A percentile compares a stretch with the other conserved stretches of the same genome.
These are phyloP conservation scores for Globisporangium recalcitrans DNA, from an alignment of 352 stramenopile genomes.

Conservation along the genomic window DNA sequence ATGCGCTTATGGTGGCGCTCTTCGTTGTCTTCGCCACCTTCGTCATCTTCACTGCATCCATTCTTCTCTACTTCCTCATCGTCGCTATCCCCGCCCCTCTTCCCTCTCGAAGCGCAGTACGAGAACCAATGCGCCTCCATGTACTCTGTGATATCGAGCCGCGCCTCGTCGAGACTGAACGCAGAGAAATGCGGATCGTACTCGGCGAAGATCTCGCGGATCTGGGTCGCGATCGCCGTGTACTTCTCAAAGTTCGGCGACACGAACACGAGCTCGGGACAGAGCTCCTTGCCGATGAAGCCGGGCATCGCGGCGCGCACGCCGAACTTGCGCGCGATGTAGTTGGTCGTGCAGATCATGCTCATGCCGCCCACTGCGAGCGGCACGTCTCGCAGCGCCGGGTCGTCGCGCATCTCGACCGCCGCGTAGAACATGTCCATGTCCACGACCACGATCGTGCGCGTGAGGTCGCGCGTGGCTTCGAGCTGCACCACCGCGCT, in stretches of 20 bases:
- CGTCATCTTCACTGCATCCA: slow-evolving; percentile 6
- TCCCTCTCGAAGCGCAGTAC: slow-evolving; percentile 24
- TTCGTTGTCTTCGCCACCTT: slow-evolving; percentile 11
- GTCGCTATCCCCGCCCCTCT: neutral
- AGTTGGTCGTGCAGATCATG: slow-evolving; percentile 97
- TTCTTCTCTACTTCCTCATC: slow-evolving; percentile 4
- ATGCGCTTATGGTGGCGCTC: neutral
- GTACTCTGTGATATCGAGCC: slow-evolving; percentile 92
- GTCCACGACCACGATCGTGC: slow-evolving; percentile 89
- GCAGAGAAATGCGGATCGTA: slow-evolving; percentile 92
- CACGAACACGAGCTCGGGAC: slow-evolving; percentile 92
- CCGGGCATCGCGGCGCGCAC: slow-evolving; percentile 95
- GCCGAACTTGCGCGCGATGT: slow-evolving; percentile 91
- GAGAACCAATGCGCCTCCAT: slow-evolving; percentile 53
- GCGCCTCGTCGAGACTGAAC: slow-evolving; percentile 94
- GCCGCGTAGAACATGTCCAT: slow-evolving; percentile 98
- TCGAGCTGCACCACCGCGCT: slow-evolving; percentile 47
- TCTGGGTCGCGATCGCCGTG: slow-evolving; percentile 58
- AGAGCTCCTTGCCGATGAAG: slow-evolving; percentile 95
- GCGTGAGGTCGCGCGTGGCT: slow-evolving; percentile 42
- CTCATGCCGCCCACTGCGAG: slow-evolving; percentile 88
- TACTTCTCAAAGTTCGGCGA: slow-evolving; percentile 91
- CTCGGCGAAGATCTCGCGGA: slow-evolving; percentile 82
- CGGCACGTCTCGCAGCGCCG: slow-evolving; percentile 81
- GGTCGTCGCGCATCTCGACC: slow-evolving; percentile 93